Evolutionary conservation across 75 land plant genomes (phyloP), one percentile per base, ranked within the genome.

Genomic region (Gnetum montanum): DNA sequence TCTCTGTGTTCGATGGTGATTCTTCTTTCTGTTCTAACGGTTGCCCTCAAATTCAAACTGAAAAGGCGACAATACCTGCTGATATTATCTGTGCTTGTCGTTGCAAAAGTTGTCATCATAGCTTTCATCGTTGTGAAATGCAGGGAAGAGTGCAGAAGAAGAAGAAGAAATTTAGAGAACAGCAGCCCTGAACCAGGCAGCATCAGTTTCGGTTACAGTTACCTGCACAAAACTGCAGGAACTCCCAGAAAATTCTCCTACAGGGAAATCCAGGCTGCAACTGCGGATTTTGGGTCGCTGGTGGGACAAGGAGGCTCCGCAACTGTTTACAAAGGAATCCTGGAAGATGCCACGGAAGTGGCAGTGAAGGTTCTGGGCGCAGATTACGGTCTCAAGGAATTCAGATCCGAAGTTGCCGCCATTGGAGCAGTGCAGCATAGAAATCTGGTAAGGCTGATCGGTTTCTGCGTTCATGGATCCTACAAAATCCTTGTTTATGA

Each of bases 351-450:
- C 11, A 67, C 78, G 1, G 48, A 70, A 7, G 79, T 82, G 0
- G 95, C 95, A 0, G 88, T 89, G 41, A 89, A 89, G 35, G 31
- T 70, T 38, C 72, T 79, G 26, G 55, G 63, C 6, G 61, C 62
- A 45, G 70, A 64, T 31, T 66, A 30, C 0, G 81, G 75, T 15
- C 69, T 68, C 25, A 60, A 64, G 57, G 81, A 82, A 54, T 90
- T 85, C 64, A 41, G 54, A 22, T 64, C 86, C 1, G 90, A 90
- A 64, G 79, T 85, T 4, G 49, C 68, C 2, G 82, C 81, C 6
- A 67, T 89, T 41, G 90, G 83, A 0, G 68, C 72, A 34, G 75
- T 79, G 6, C 81, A 82, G 29, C 95, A 89, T 36, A 57, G 74
- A 1, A 89, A 85, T 46, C 80, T 89, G 18, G 82, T 85, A 1